These are phyloP conservation scores for Phaseolus coccineus DNA, from an alignment of 331 rosid genomes.

Conservation along the genomic window DNA sequence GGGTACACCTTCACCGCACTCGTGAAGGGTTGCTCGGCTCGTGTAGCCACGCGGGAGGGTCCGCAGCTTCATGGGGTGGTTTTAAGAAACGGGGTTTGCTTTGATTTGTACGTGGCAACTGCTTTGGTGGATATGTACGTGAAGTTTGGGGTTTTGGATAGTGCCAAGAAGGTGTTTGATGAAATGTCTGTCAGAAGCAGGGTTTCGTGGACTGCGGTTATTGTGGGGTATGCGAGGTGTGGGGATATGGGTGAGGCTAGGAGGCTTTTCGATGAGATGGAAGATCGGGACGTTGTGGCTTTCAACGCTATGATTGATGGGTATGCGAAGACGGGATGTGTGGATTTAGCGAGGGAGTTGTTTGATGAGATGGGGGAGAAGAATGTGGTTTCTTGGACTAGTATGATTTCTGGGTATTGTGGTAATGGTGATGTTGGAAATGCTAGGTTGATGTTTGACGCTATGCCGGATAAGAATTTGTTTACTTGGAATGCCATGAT, in stretches of 20 bases:
- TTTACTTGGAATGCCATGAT: slow-evolving; percentile 80
- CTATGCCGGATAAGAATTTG: slow-evolving; percentile 67
- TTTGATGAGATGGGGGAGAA: slow-evolving; percentile 58
- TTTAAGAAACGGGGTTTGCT: slow-evolving; percentile 57
- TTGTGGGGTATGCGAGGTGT: slow-evolving; percentile 66
- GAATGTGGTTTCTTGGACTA: slow-evolving; percentile 80
- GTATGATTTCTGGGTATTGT: slow-evolving; percentile 74
- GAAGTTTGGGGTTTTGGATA: slow-evolving; percentile 53
- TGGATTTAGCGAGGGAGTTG: slow-evolving; percentile 61
- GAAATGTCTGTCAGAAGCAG: slow-evolving; percentile 59
- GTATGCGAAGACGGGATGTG: slow-evolving; percentile 59
- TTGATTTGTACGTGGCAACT: slow-evolving; percentile 62
- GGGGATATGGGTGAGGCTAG: slow-evolving; percentile 68
- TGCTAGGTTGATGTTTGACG: slow-evolving; percentile 67
- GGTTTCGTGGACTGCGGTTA: slow-evolving; percentile 72
- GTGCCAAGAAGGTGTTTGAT: slow-evolving; percentile 66
- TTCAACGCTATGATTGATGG: slow-evolving; percentile 75
- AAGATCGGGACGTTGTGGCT: slow-evolving; percentile 57
- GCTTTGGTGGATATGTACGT: slow-evolving; percentile 73
- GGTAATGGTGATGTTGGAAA: slow-evolving; percentile 51
- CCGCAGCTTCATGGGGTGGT: slow-evolving; percentile 56
- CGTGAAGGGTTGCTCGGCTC: slow-evolving; percentile 58
- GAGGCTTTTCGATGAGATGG: slow-evolving; percentile 60
- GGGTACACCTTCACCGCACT: slow-evolving; percentile 57
- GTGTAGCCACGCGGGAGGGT: slow-evolving; percentile 51